Percentiles rank a stretch among this genome's conserved stretches.
phyloP scores from a whole-genome alignment of 2,329 filamentous ascomycete genomes.

The Rhexocercosporidium sp. region DNA sequence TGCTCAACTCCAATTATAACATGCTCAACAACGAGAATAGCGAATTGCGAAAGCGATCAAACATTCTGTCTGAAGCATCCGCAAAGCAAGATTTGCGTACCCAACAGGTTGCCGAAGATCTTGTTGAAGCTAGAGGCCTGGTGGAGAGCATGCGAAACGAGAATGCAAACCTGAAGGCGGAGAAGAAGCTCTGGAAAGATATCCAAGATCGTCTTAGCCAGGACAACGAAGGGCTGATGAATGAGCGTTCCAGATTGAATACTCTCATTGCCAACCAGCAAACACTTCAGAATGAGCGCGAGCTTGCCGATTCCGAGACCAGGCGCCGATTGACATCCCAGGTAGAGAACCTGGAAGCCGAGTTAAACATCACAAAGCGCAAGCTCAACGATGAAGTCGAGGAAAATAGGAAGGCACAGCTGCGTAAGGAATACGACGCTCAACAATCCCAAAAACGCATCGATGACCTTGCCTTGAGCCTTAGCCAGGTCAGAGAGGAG shows the following conservation, averaged over 20 bases:
- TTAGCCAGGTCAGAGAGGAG: constrained; percentile 84
- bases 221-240: constrained; percentile 83
- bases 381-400: constrained; percentile 84
- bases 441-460: constrained; percentile 90
- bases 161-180: constrained; percentile 89
- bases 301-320: constrained; percentile 80
- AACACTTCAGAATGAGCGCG: constrained; percentile 88
- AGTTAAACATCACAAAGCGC: constrained; percentile 78
- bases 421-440: constrained; percentile 88
- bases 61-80: constrained; percentile 77
- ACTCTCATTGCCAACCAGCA: constrained; percentile 84
- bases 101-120: constrained; percentile 90
- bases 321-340: constrained; percentile 79
- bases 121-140: constrained; percentile 82
- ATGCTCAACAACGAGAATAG: constrained; percentile 84
- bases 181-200: constrained; percentile 93
- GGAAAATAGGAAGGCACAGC: constrained; percentile 79
- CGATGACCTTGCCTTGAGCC: constrained; percentile 83
- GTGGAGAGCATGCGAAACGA: constrained; percentile 90
- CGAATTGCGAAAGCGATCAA: constrained; percentile 83
- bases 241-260: constrained; percentile 85
- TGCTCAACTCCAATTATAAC: constrained; percentile 86
- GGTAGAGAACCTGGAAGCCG: constrained; percentile 78
- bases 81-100: constrained; percentile 90
- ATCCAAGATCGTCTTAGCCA: constrained; percentile 88